phyloP scores from a whole-genome alignment of 2,329 filamentous ascomycete genomes.

The Ceratocystis papillata region DNA sequence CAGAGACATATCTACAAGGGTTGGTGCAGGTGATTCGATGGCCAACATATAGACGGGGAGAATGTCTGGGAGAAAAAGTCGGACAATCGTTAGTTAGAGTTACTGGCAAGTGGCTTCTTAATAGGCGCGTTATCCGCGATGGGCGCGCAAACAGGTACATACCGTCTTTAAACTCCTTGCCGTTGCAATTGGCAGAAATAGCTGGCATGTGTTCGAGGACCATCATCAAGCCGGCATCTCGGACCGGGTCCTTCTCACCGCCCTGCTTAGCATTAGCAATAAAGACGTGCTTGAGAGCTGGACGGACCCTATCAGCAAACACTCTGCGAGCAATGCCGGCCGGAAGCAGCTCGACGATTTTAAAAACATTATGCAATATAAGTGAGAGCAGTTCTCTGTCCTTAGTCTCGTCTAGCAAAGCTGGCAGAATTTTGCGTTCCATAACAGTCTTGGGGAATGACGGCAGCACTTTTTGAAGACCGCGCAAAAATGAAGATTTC shows the following conservation, averaged over 20 bases:
- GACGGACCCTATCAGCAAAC: constrained; percentile 79
- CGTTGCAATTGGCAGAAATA: constrained; percentile 69
- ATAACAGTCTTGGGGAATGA: constrained; percentile 90
- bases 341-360: constrained; percentile 69
- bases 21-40: constrained; percentile 79
- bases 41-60: constrained; percentile 74
- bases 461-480: constrained; percentile 72
- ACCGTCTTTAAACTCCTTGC: constrained; percentile 93
- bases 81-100: neutral
- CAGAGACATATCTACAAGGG: constrained; percentile 75
- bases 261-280: constrained; percentile 47
- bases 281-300: constrained; percentile 74
- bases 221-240: constrained; percentile 85
- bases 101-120: neutral
- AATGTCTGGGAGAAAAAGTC: constrained; percentile 49
- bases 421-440: constrained; percentile 87
- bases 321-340: constrained; percentile 53
- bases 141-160: constrained; percentile 29
- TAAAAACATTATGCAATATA: constrained; percentile 85
- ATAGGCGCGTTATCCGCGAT: too few species aligned
- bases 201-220: constrained; percentile 71
- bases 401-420: constrained; percentile 83
- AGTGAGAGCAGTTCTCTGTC: constrained; percentile 76
- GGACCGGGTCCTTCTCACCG: constrained; percentile 66
- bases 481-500: constrained; percentile 83